Base-by-base conservation (phyloP, 2,329 filamentous ascomycete species). In the Alternaria sp. region DNA sequence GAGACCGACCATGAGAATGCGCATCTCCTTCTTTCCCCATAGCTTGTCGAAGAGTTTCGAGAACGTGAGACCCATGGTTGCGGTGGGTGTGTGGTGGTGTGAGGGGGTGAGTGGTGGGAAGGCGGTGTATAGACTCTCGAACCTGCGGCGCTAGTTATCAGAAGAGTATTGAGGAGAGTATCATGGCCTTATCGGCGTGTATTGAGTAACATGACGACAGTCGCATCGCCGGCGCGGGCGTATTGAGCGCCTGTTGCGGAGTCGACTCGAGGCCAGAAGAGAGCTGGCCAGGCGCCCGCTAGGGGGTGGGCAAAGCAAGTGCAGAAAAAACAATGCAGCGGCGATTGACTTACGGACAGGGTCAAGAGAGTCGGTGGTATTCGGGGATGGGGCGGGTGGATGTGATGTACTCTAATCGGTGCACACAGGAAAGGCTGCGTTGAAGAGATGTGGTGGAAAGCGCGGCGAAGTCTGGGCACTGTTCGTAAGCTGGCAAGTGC, bases 1-100 rank as follows among this genome's bases (percentile, higher is more conserved):
- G 72, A 98, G 88, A 72, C 95, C 95, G 72, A 99, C 86, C 95
- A 99, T 99, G 77, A 98, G 84, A 78, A 99, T 89, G 75, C 94
- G 91, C 93, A 98, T 97, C 84, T 98, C 94, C 85, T 97, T 97
- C 70, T 94, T 96, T 81, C 94, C 94, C 84, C 97, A 98, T 84
- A 98, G 92, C 88, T 96, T 97, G 81, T 92, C 91, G 89, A 97
- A 93, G 83, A 97, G 89, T 84, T 96, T 97, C 73, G 92, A 96
- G 79, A 97, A 85, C 81, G 92, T 90, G 76, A 90, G 91, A 82
- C 94, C 94, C 94, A 98, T 98, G 70, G 78, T 90, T 84, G 86
- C 85, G 85, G 81, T 80, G 76, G 67, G 62, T 67, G 54, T 61
- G 65, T 64, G 69, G 62, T 63, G 66, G 60, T 69, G 68, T 62